Conservation (phyloP, 495 filamentous ascomycete genomes). For the Usnea hakonensis region DNA sequence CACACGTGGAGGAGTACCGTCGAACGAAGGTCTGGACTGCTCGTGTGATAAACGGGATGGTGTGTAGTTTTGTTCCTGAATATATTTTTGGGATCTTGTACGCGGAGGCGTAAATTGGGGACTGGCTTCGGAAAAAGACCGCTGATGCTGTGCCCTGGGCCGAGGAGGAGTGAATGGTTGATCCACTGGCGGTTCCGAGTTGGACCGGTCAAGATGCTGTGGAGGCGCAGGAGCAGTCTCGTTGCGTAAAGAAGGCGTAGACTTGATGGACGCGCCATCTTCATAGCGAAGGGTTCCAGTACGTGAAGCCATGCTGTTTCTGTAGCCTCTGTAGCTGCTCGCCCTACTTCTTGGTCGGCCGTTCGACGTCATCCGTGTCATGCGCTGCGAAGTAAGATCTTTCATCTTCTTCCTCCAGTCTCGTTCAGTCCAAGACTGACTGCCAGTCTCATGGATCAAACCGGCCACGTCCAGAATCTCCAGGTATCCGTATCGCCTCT, state of each 20-base stretch:
- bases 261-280: conserved; percentile 50
- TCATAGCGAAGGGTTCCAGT: conserved; percentile 54
- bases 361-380: conserved; percentile 39
- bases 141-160: conserved; percentile 31
- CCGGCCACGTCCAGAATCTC: conserved; percentile 77
- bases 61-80: conserved; percentile 29
- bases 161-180: conserved; percentile 27
- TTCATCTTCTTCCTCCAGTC: conserved; percentile 88
- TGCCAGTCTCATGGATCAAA: conserved; percentile 70
- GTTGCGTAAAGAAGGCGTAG: conserved; percentile 46
- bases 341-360: conserved; percentile 52
- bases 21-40: conserved; percentile 20
- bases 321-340: conserved; percentile 52
- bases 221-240: conserved; percentile 20
- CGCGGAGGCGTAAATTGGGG: conserved; percentile 31
- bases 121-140: conserved; percentile 27
- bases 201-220: conserved; percentile 25
- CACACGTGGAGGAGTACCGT: conserved; percentile 12
- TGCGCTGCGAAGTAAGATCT: conserved; percentile 76
- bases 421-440: conserved; percentile 71
- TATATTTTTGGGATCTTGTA: conserved; percentile 39
- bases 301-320: conserved; percentile 56
- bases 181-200: conserved; percentile 33
- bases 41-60: conserved; percentile 40
- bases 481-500: conserved; percentile 81